Percentiles rank a stretch among this genome's conserved stretches.
Evolutionary conservation across 352 stramenopile species (phyloP).

Genomic region (Phytopythium vexans): DNA sequence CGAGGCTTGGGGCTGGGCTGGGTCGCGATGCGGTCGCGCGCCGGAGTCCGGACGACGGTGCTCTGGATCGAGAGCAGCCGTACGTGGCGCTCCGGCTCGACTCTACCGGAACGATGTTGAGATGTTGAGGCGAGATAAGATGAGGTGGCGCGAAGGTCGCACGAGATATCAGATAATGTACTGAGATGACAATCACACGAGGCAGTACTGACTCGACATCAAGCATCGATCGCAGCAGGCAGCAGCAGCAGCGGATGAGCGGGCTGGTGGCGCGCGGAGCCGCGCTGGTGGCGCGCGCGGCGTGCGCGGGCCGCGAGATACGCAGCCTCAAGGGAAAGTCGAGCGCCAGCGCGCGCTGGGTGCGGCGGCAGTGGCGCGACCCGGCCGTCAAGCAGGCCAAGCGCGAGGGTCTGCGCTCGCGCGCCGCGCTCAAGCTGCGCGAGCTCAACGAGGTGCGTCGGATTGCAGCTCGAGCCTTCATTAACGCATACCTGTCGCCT

Average conservation of each 20-base stretch:
- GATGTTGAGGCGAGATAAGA: too few relatives aligned
- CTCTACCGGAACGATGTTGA: too few relatives aligned
- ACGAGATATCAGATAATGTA: too few relatives aligned
- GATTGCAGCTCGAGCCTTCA: background rate
- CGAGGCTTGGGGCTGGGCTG: too few relatives aligned
- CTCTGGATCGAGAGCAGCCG: too few relatives aligned
- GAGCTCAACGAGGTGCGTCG: constrained; percentile 68
- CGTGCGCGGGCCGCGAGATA: constrained; percentile 28
- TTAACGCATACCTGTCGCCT: background rate
- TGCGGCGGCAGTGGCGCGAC: constrained; percentile 82
- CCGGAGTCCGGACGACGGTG: too few relatives aligned
- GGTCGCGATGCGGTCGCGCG: too few relatives aligned
- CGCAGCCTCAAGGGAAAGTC: constrained; percentile 85
- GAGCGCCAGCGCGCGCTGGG: constrained; percentile 79
- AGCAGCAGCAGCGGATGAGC: constrained; percentile 14
- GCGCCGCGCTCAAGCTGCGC: constrained; percentile 78
- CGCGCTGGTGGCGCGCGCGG: constrained; percentile 8
- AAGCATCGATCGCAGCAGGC: background rate
- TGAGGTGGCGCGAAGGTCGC: too few relatives aligned
- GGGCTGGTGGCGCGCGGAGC: constrained; percentile 8
- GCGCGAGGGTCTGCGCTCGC: constrained; percentile 73
- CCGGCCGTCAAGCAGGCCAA: constrained; percentile 85
- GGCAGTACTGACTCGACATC: too few relatives aligned
- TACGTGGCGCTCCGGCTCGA: too few relatives aligned
- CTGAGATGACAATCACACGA: too few relatives aligned